A percentile compares a stretch with the other conserved stretches of the same genome.
Conservation (phyloP, 352 stramenopile genomes). For the Globisporangium echinulatum region DNA sequence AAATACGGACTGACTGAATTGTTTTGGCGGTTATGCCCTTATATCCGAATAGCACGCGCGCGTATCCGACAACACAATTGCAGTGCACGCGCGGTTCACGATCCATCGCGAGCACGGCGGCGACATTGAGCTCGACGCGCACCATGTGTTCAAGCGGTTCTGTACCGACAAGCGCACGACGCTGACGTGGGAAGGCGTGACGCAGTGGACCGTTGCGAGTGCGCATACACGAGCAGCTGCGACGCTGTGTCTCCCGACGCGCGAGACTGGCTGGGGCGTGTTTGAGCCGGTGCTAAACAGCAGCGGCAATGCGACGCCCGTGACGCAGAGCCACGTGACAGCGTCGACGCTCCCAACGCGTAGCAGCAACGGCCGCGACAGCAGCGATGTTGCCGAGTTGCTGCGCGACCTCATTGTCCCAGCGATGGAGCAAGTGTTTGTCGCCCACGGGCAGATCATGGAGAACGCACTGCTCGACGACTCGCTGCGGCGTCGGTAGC, state of each 20-base stretch:
- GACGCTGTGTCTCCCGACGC: background rate
- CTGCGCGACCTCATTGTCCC: slow-evolving; percentile 11
- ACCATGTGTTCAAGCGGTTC: slow-evolving; percentile 10
- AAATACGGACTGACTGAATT: background rate
- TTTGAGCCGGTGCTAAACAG: background rate
- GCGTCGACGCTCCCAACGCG: slow-evolving; percentile 5
- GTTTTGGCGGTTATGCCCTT: background rate
- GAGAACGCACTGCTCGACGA: slow-evolving; percentile 12
- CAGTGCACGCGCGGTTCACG: slow-evolving; percentile 5
- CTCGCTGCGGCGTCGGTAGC: background rate
- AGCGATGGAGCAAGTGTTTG: slow-evolving; percentile 6
- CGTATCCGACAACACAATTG: slow-evolving; percentile 1
- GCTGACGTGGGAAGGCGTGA: slow-evolving; percentile 10
- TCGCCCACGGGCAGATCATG: slow-evolving; percentile 4
- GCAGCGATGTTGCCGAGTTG: slow-evolving; percentile 3
- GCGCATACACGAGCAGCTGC: background rate
- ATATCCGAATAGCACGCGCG: background rate
- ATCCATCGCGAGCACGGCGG: slow-evolving; percentile 4
- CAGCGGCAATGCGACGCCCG: background rate
- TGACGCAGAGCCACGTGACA: slow-evolving; percentile 4
- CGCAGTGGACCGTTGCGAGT: slow-evolving; percentile 5
- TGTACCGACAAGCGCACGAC: background rate
- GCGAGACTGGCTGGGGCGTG: slow-evolving; percentile 9
- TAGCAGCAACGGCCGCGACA: background rate
- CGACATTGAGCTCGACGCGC: slow-evolving; percentile 4